Percentiles rank a stretch among this genome's conserved stretches.
Conservation (phyloP, 2,329 filamentous ascomycete genomes). For the Phialemoniopsis sp. region DNA sequence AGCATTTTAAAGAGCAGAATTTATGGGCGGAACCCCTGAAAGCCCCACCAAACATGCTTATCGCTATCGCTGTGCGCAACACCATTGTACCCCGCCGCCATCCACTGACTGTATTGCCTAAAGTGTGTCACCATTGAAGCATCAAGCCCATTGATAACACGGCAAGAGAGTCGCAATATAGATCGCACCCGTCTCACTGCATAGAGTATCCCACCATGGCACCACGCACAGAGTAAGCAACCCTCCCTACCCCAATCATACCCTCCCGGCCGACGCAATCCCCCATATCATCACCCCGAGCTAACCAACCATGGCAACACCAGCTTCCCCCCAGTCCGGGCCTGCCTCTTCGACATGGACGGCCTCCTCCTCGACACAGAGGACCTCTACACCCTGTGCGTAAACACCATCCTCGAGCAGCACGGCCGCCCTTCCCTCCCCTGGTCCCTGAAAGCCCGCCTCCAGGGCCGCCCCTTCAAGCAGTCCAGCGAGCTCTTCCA, state of each 20-base stretch:
- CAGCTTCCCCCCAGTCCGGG: conserved; percentile 76
- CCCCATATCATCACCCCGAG: no score
- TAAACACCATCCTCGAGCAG: conserved; percentile 75
- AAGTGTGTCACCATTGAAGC: no score
- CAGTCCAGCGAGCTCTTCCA: conserved; percentile 54
- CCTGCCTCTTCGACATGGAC: conserved; percentile 98
- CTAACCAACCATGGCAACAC: no score
- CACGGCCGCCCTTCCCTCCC: conserved; percentile 74
- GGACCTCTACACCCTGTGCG: conserved; percentile 79
- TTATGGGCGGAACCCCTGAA: no score
- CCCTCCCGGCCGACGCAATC: not conserved
- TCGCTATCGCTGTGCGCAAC: not conserved
- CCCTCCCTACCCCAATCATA: not conserved
- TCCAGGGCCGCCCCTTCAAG: conserved; percentile 58
- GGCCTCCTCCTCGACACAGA: conserved; percentile 92
- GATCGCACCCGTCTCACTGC: no score
- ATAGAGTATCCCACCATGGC: no score
- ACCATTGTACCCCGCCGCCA: conserved; percentile 10
- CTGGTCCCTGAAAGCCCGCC: conserved; percentile 89
- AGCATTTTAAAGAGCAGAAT: no score
- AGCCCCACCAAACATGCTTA: not conserved
- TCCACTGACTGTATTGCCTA: not conserved
- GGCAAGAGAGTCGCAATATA: no score
- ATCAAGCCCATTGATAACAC: no score
- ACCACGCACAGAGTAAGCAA: conserved; percentile 23